Conservation (phyloP, 768 basidiomycete genomes). For the Hericium rajendrae region DNA sequence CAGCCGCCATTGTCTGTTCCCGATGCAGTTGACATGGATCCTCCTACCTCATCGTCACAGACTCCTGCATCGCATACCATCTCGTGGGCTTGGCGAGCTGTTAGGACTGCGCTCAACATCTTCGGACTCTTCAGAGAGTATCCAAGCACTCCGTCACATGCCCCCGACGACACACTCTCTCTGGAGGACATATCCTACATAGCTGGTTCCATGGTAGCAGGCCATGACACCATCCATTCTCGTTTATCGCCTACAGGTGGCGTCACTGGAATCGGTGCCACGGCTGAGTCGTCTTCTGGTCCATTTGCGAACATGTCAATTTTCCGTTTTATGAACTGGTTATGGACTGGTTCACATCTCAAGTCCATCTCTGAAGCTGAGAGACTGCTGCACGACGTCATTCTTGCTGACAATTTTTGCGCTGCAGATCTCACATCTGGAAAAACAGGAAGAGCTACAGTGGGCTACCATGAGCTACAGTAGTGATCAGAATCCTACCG, state of each 20-base stretch:
- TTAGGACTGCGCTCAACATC: neutral
- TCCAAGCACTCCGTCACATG: neutral
- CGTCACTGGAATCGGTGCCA: too few species aligned
- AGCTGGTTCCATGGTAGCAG: neutral
- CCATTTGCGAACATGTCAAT: conserved; percentile 13
- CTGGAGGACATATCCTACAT: neutral
- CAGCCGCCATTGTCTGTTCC: too few species aligned
- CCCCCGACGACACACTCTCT: neutral
- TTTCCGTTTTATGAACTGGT: conserved; percentile 23
- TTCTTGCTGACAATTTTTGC: conserved; percentile 16
- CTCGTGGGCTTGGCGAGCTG: too few species aligned
- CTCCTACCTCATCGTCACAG: too few species aligned
- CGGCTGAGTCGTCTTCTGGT: neutral
- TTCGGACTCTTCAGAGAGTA: neutral
- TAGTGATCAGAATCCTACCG: too few species aligned
- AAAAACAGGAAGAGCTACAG: too few species aligned
- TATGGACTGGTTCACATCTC: conserved; percentile 16
- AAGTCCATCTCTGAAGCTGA: conserved; percentile 22
- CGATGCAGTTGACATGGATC: too few species aligned
- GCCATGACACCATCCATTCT: too few species aligned
- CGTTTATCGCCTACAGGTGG: too few species aligned
- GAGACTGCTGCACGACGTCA: conserved; percentile 18
- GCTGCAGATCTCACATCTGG: too few species aligned
- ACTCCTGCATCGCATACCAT: too few species aligned
- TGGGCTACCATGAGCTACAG: too few species aligned